Evolutionary conservation across 2,329 filamentous ascomycete species (phyloP).

Genomic region (Talaromyces sp.): DNA sequence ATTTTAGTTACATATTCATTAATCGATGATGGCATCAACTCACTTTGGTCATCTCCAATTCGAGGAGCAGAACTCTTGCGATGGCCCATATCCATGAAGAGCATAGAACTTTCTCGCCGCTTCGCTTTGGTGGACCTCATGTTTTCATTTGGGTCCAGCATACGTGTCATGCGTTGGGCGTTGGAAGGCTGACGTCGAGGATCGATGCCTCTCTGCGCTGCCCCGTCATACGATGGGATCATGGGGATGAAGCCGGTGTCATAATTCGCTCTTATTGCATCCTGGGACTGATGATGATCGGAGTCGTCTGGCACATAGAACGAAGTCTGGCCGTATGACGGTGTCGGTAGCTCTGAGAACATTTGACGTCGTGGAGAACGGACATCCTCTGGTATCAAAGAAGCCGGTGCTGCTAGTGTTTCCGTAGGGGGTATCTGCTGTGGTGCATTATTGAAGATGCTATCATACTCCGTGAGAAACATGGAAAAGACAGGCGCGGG

Average conservation of each 20-base stretch:
- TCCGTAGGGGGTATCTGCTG: slow-evolving; percentile 46
- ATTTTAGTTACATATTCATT: background rate
- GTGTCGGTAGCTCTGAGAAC: slow-evolving; percentile 64
- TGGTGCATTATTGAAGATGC: slow-evolving; percentile 71
- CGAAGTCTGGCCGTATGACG: slow-evolving; percentile 58
- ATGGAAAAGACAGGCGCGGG: slow-evolving; percentile 90
- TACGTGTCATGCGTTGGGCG: slow-evolving; percentile 25
- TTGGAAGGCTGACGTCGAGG: slow-evolving; percentile 25
- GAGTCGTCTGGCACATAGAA: slow-evolving; percentile 40
- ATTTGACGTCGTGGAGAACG: slow-evolving; percentile 64
- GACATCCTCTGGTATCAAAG: slow-evolving; percentile 54
- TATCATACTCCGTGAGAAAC: slow-evolving; percentile 85
- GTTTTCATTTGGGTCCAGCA: slow-evolving; percentile 40
- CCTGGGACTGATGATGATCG: slow-evolving; percentile 25
- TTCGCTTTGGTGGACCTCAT: slow-evolving; percentile 42
- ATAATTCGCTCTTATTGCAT: slow-evolving; percentile 31
- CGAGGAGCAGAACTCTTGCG: slow-evolving; percentile 27
- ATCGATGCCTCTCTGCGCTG: slow-evolving; percentile 28
- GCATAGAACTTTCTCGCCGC: slow-evolving; percentile 48
- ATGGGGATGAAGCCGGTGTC: slow-evolving; percentile 53
- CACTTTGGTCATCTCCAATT: slow-evolving; percentile 26
- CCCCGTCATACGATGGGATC: slow-evolving; percentile 49
- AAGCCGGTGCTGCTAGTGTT: slow-evolving; percentile 37
- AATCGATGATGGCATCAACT: slow-evolving; percentile 12
- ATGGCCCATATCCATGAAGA: slow-evolving; percentile 43